Evolutionary conservation across 1,284 basidiomycete genomes (phyloP).

Genomic region (Sparassis latifolia): DNA sequence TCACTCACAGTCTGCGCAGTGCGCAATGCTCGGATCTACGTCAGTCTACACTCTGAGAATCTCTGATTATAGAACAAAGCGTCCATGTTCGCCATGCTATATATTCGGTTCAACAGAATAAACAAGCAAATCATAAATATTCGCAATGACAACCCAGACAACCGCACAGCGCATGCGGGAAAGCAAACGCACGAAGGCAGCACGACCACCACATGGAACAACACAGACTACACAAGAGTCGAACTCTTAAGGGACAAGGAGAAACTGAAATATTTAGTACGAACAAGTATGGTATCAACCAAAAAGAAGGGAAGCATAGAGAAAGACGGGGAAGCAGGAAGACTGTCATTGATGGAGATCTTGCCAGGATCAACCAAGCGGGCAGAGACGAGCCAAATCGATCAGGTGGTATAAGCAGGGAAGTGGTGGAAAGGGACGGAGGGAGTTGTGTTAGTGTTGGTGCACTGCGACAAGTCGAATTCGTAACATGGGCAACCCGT

Average conservation of each 20-base stretch:
- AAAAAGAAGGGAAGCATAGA: slow-evolving; percentile 9
- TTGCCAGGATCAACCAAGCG: slow-evolving; percentile 21
- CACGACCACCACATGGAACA: not conserved
- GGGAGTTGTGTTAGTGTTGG: not conserved
- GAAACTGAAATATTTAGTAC: not conserved
- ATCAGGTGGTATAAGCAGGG: slow-evolving; percentile 10
- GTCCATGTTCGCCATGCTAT: slow-evolving; percentile 1
- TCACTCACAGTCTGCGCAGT: too few species aligned
- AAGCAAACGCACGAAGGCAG: not conserved
- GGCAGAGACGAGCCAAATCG: slow-evolving; percentile 14
- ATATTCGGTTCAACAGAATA: not conserved
- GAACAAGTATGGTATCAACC: not conserved
- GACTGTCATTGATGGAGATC: slow-evolving; percentile 13
- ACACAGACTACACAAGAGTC: not conserved
- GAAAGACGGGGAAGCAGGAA: slow-evolving; percentile 7
- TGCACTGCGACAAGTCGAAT: not conserved
- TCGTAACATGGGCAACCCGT: not conserved
- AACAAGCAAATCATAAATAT: slow-evolving; percentile 7
- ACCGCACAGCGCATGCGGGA: not conserved
- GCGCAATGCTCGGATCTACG: too few species aligned
- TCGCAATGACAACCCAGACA: slow-evolving; percentile 7
- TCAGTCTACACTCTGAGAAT: too few species aligned
- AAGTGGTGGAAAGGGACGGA: slow-evolving; percentile 1
- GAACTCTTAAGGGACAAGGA: not conserved
- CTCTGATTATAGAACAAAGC: not conserved